Base-by-base conservation (phyloP, 345 rosid genomes). In the Firmiana major region DNA sequence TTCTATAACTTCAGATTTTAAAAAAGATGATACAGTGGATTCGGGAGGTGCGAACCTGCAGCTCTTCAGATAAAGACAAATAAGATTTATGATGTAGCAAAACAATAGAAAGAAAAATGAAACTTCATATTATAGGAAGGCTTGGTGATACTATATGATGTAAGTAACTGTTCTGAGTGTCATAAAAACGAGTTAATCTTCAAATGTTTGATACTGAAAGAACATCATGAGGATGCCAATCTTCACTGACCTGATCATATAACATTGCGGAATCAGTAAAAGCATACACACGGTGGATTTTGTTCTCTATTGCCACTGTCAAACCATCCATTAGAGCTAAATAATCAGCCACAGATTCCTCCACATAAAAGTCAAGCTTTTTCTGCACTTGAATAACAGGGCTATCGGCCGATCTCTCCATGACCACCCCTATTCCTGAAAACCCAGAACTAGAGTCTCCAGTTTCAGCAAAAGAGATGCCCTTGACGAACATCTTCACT, bases 251-350 rank as follows among this genome's bases (percentile, higher is more conserved):
- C 97, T 96, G 98, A 79, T 87, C 84, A 81, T 85, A 87, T 77
- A 96, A 81, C 81, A 84, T 24, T 54, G 86, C 68, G 0, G 97
- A 91, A 86, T 92, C 97, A 0, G 98, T 91, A 75, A 89, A 86
- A 42, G 98, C 99, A 78, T 89, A 88, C 5, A 96, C 90, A 24
- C 87, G 84, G 15, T 79, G 28, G 40, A 92, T 78, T 38, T 90
- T 85, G 80, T 89, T 87, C 82, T 88, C 88, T 46, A 80, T 75
- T 73, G 92, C 99, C 87, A 82, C 92, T 13, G 79, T 79, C 77
- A 96, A 88, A 71, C 98, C 99, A 81, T 96, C 97, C 90, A 96
- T 76, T 9, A 96, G 77, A 74, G 97, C 99, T 74, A 96, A 81
- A 85, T 93, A 93, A 78, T 90, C 87, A 54, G 92, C 99, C 55